Conservation (phyloP, 805 yeast genomes). For the Candida xyloterini region DNA sequence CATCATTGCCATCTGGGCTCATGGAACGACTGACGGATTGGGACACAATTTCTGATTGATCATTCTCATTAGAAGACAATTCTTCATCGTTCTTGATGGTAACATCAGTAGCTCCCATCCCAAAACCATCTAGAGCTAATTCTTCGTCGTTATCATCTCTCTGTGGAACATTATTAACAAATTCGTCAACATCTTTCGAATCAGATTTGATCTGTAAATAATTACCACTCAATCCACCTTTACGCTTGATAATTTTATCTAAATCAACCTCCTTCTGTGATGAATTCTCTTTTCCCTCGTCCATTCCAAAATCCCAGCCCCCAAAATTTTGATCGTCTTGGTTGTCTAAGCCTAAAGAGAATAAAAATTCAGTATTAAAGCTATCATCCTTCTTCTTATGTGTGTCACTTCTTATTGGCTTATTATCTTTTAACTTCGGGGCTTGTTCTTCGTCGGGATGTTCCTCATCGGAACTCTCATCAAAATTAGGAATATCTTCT, state of each 20-base stretch:
- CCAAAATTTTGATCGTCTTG: constrained; percentile 41
- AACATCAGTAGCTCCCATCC: constrained; percentile 31
- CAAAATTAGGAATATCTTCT: constrained; percentile 49
- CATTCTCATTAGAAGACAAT: constrained; percentile 21
- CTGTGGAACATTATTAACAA: constrained; percentile 13
- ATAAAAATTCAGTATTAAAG: constrained; percentile 71
- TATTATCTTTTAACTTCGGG: constrained; percentile 12
- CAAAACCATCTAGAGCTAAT: constrained; percentile 42
- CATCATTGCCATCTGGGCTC: constrained; percentile 15
- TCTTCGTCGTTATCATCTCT: constrained; percentile 36
- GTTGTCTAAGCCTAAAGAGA: constrained; percentile 55
- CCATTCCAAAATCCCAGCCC: constrained; percentile 84
- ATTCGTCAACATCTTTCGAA: constrained; percentile 3
- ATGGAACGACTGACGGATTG: too few relatives aligned
- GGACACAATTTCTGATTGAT: neutral
- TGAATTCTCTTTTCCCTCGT: constrained; percentile 28
- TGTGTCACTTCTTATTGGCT: constrained; percentile 18
- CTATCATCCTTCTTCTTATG: constrained; percentile 43
- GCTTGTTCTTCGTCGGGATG: constrained; percentile 11
- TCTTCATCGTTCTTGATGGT: constrained; percentile 27
- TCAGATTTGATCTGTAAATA: constrained; percentile 32
- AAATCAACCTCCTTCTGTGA: constrained; percentile 67
- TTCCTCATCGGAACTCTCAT: constrained; percentile 44
- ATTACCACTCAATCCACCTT: constrained; percentile 56
- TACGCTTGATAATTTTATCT: constrained; percentile 81